Evolutionary conservation across 1,284 basidiomycete genomes (phyloP).

Genomic region (Pseudomicrostroma phylloplanum): DNA sequence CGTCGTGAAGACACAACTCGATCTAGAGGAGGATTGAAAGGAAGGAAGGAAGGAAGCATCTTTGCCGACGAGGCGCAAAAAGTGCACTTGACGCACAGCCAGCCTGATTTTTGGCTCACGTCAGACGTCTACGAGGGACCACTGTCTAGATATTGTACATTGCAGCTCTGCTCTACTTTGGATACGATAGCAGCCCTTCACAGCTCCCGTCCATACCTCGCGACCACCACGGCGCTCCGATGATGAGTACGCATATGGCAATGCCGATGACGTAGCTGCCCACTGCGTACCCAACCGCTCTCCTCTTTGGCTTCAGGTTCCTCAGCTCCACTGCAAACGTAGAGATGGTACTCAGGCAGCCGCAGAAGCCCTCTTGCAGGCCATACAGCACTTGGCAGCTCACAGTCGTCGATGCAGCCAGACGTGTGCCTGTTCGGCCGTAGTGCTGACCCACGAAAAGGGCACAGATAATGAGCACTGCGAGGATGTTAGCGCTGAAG

Average conservation of each 20-base stretch:
- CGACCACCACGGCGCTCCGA: slow-evolving; percentile 43
- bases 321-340: slow-evolving; percentile 80
- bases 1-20: too few relatives aligned
- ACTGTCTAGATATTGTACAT: too few relatives aligned
- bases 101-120: too few relatives aligned
- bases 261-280: slow-evolving; percentile 31
- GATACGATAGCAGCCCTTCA: slow-evolving; percentile 16
- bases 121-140: too few relatives aligned
- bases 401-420: slow-evolving; percentile 12
- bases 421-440: slow-evolving; percentile 13
- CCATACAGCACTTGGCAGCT: slow-evolving; percentile 37
- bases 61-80: too few relatives aligned
- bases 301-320: slow-evolving; percentile 54
- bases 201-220: slow-evolving; percentile 37
- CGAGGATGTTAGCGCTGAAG: slow-evolving; percentile 73
- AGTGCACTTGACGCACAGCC: too few relatives aligned
- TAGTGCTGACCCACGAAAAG: slow-evolving; percentile 28
- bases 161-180: neutral
- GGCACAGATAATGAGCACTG: slow-evolving; percentile 46
- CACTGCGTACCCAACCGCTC: slow-evolving; percentile 34
- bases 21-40: too few relatives aligned
- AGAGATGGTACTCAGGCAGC: slow-evolving; percentile 86
- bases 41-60: too few relatives aligned
- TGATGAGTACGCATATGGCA: slow-evolving; percentile 32
- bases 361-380: slow-evolving; percentile 85